Evolutionary conservation across 2,329 filamentous ascomycete species (phyloP), one percentile per base, ranked within the genome.

Genomic region (Coniella vitis): DNA sequence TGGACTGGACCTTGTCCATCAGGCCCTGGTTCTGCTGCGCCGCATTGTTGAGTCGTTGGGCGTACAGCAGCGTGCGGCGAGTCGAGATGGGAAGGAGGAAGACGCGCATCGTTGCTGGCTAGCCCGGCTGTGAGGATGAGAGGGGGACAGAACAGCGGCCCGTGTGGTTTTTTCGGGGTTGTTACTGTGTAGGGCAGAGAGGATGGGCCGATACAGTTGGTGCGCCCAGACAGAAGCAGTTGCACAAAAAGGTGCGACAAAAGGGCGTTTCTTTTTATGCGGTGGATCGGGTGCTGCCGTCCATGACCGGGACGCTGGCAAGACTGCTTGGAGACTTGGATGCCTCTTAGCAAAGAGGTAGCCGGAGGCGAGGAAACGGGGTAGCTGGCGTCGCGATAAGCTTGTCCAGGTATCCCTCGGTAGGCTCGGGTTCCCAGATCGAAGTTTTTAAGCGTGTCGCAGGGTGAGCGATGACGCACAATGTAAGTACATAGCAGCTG

Each of bases 51-150:
- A 87, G 71, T 56, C 85, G 84, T 63, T 95, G 87, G 68, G 88
- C 94, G 73, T 95, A 97, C 61, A 98, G 82, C 54, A 98, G 81
- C 45, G 89, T 90, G 61, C 90, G 86, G 62, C 87, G 82, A 57
- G 90, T 95, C 52, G 91, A 95, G 60, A 98, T 85, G 54, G 93
- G 93, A 49, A 98, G 79, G 56, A 98, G 83, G 70, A 90, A 95
- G 67, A 98, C 78, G 65, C 90, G 87, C 93, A 98, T 97, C 53
- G 63, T 69, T 60, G 55, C 54, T 53, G 22, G 3, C 7, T 22
- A 37, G 38, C 38, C n/a, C 25, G n/a, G 35, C 36, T 10, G 25
- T 45, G 25, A 29, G 10, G 25, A 29, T 5, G 32, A 29, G 19
- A 34, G 19, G 19, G 7, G 7, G 21, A 7, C 3, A 21, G 20